Evolutionary conservation across 148 eudicot genomes (phyloP).

Genomic region (Persicaria maculosa): DNA sequence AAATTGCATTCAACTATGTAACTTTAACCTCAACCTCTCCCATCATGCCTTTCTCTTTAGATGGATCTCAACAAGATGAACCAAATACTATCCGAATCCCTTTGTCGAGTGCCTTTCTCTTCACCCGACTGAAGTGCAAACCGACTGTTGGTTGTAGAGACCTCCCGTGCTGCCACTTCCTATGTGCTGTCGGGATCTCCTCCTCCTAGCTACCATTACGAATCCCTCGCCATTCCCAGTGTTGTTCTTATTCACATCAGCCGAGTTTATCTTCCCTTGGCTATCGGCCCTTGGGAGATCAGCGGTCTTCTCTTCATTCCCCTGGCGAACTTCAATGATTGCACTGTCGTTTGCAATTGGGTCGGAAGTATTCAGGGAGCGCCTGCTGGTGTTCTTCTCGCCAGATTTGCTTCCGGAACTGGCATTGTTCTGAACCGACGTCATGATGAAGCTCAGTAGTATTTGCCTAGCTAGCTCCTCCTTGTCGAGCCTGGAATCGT

Average conservation of each 20-base stretch:
- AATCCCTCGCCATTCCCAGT: constrained; percentile 78
- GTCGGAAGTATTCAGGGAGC: constrained; percentile 42
- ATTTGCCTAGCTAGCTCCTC: constrained; percentile 94
- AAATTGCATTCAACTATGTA: background rate
- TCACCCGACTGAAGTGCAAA: constrained; percentile 67
- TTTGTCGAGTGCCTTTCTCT: background rate
- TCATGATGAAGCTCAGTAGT: constrained; percentile 85
- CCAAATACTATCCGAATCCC: background rate
- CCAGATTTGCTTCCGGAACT: constrained; percentile 18
- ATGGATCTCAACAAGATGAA: background rate
- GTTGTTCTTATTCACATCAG: constrained; percentile 27
- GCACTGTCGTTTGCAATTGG: constrained; percentile 87
- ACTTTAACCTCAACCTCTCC: background rate
- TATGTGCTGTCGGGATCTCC: constrained; percentile 70
- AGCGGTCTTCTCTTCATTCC: constrained; percentile 46
- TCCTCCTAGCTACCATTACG: constrained; percentile 74
- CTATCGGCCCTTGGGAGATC: constrained; percentile 20
- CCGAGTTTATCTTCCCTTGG: constrained; percentile 20
- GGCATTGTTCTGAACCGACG: constrained; percentile 61
- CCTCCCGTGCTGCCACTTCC: constrained; percentile 47
- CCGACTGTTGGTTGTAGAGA: constrained; percentile 65
- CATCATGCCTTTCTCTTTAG: background rate
- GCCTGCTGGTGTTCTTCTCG: constrained; percentile 28
- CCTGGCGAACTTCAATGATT: constrained; percentile 53
- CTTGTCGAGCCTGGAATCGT: constrained; percentile 64